Base-by-base conservation (phyloP, 2,329 filamentous ascomycete species). In the Lachnellula hyalina region DNA sequence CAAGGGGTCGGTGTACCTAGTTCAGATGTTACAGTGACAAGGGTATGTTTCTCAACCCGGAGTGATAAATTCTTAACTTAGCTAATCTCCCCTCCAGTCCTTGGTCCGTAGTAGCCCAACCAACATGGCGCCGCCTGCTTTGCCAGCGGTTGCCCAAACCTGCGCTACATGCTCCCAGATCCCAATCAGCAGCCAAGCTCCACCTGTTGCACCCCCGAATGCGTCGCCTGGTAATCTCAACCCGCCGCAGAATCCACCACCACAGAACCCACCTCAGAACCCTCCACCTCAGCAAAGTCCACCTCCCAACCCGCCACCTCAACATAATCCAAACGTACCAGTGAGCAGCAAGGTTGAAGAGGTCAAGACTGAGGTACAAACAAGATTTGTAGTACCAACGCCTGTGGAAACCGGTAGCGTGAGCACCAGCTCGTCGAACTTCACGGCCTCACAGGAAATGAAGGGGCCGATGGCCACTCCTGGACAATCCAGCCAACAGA, bases 11-110 rank as follows among this genome's bases (percentile, higher is more conserved):
- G n/a, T n/a, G 44, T 47, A n/a, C 53, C 53, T 15, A 49, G 49
- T n/a, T 55, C 56, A 21, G 53, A 51, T 47, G 46, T 55, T 12
- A 58, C 56, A 12, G 40, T 55, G 2, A 55, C 53, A 45, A 54
- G 52, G 45, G 41, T 44, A 21, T 11, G 17, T 44, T 44, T 19
- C 19, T 44, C 12, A 21, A 5, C 41, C 17, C 12, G 11, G 3
- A 12, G 19, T 44, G 12, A 19, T 44, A 11, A 44, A 25, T 7
- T 6, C 5, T 44, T 19, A 14, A 44, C 17, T 41, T 3, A 40
- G 36, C 36, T 40, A 25, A 44, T 23, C 6, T 25, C 5, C 19
- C 12, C 19, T 19, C 15, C 5, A 47, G 44, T n/a, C 44, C 14
- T 23, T 47, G 21, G 21, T 47, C 21, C 44, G 44, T 28, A 47